These are phyloP conservation scores for Pulicaria dysenterica DNA, from an alignment of 129 eudicot genomes.

Conservation along the genomic window DNA sequence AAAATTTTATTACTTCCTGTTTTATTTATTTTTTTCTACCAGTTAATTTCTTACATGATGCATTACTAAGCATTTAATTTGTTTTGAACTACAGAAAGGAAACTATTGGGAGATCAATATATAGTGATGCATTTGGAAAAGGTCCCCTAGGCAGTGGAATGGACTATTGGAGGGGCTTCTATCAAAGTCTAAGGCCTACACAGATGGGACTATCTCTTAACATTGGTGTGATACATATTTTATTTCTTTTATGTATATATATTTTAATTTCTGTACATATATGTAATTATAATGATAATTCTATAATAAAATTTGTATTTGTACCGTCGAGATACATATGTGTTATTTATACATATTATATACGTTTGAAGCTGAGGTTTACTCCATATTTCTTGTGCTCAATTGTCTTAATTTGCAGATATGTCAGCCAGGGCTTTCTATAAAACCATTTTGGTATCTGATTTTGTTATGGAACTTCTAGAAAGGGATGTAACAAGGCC, in stretches of 20 bases:
- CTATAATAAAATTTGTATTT: not conserved
- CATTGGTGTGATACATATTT: conserved; percentile 44
- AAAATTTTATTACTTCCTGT: not conserved
- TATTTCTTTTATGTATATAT: not conserved
- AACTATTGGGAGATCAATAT: conserved; percentile 67
- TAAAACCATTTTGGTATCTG: conserved; percentile 41
- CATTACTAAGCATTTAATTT: not conserved
- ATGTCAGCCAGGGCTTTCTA: conserved; percentile 71
- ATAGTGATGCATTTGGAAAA: conserved; percentile 38
- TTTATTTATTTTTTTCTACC: not conserved
- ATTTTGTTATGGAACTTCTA: conserved; percentile 42
- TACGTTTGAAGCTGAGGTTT: not conserved
- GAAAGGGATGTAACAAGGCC: conserved; percentile 44
- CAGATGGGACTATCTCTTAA: conserved; percentile 86
- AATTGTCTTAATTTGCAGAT: conserved; percentile 42
- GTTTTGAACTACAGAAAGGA: conserved; percentile 41
- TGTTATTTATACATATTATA: not conserved
- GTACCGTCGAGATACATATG: not conserved
- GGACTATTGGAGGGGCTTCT: conserved; percentile 71
- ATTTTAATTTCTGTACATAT: too few species aligned
- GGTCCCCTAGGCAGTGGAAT: conserved; percentile 66
- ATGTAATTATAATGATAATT: too few species aligned
- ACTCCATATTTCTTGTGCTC: not conserved
- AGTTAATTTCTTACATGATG: too few species aligned
- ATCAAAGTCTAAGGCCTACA: conserved; percentile 78